Evolutionary conservation across 805 yeast species (phyloP).

Genomic region (Wickerhamiella dianesei): DNA sequence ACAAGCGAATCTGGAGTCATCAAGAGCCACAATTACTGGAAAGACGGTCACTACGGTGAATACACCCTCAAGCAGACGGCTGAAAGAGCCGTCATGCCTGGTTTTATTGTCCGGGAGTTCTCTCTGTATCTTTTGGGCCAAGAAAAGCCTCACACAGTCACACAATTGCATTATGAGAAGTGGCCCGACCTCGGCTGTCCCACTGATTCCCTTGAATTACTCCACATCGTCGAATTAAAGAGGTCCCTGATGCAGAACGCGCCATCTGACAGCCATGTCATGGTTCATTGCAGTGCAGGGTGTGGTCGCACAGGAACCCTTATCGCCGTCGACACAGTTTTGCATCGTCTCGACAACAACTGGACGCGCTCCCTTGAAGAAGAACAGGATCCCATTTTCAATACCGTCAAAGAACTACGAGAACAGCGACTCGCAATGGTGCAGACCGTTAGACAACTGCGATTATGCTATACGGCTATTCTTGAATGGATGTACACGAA

Average conservation of each 20-base stretch:
- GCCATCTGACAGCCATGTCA: constrained; percentile 20
- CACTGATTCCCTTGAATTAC: constrained; percentile 45
- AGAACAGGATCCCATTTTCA: constrained; percentile 40
- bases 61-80: constrained; percentile 19
- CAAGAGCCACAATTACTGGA: constrained; percentile 85
- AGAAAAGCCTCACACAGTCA: constrained; percentile 31
- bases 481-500: constrained; percentile 16
- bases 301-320: constrained; percentile 95
- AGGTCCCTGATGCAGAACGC: constrained; percentile 25
- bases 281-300: constrained; percentile 93
- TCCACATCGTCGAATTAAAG: constrained; percentile 40
- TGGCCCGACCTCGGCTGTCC: constrained; percentile 84
- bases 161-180: constrained; percentile 61
- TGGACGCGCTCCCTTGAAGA: constrained; percentile 1
- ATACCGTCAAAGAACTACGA: constrained; percentile 52
- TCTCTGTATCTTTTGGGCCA: constrained; percentile 24
- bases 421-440: constrained; percentile 74
- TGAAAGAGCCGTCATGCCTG: constrained; percentile 11
- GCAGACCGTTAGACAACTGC: constrained; percentile 62
- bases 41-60: constrained; percentile 37
- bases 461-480: constrained; percentile 56
- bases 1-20: constrained; percentile 67
- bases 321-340: constrained; percentile 30
- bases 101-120: constrained; percentile 32
- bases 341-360: constrained; percentile 29